These are phyloP conservation scores for Tardiomyces depauwii DNA, from an alignment of 1,139 yeast species.

Conservation along the genomic window DNA sequence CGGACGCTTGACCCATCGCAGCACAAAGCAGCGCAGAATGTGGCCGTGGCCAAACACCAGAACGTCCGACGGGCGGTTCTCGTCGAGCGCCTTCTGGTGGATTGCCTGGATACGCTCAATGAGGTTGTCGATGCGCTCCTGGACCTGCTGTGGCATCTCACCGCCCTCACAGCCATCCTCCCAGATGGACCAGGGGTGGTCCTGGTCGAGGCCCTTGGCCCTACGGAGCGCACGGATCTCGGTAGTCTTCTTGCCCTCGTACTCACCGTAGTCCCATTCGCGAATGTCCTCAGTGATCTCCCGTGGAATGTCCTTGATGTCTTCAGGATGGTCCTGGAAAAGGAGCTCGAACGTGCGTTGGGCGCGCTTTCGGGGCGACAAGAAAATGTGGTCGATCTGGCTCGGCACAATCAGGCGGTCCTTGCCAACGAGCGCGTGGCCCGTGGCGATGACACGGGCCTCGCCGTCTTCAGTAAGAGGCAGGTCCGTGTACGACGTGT, in stretches of 20 bases:
- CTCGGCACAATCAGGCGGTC: constrained; percentile 52
- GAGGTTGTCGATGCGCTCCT: constrained; percentile 55
- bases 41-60: constrained; percentile 90
- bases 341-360: constrained; percentile 54
- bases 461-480: constrained; percentile 71
- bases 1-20: constrained; percentile 65
- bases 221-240: constrained; percentile 54
- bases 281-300: constrained; percentile 48
- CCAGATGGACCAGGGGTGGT: constrained; percentile 72
- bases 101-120: constrained; percentile 50
- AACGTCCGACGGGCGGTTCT: constrained; percentile 53
- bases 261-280: constrained; percentile 96
- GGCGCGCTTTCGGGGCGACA: constrained; percentile 79
- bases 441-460: constrained; percentile 63
- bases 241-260: constrained; percentile 68
- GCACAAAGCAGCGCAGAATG: constrained; percentile 77
- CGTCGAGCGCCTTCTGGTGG: constrained; percentile 50
- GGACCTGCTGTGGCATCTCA: constrained; percentile 55
- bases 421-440: constrained; percentile 52
- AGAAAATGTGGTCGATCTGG: constrained; percentile 50
- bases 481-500: constrained; percentile 77
- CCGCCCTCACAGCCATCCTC: constrained; percentile 89
- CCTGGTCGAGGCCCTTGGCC: constrained; percentile 43
- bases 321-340: constrained; percentile 32
- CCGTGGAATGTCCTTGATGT: constrained; percentile 21